phyloP scores from a whole-genome alignment of 2,329 filamentous ascomycete genomes.

The Phialophora verrucosa region DNA sequence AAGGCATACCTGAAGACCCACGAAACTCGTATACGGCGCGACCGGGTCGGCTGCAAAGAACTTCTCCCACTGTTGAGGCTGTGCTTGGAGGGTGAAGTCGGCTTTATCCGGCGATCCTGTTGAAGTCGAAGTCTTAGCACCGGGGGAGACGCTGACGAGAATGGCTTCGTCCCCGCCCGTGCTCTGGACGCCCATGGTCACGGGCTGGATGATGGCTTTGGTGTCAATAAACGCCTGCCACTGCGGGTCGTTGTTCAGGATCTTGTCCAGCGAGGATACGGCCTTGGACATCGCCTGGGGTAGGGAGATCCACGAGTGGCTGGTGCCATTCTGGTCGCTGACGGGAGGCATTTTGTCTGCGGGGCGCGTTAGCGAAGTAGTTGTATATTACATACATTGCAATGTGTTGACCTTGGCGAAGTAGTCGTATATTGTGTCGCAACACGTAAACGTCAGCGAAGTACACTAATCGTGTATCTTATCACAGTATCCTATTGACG shows the following conservation, averaged over 20 bases:
- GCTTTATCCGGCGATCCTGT: conserved; percentile 32
- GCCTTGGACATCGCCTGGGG: conserved; percentile 36
- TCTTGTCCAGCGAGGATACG: conserved; percentile 30
- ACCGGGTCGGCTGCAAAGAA: conserved; percentile 36
- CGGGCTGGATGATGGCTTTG: conserved; percentile 37
- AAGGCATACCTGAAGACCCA: conserved; percentile 31
- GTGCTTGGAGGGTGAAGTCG: conserved; percentile 33
- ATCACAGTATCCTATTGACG: background rate
- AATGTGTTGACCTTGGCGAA: background rate
- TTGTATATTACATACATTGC: background rate
- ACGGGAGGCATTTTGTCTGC: conserved; percentile 26
- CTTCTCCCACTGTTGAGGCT: conserved; percentile 37
- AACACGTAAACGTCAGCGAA: background rate
- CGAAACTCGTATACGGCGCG: conserved; percentile 37
- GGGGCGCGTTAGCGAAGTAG: background rate
- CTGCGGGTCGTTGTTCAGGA: conserved; percentile 32
- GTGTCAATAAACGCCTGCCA: conserved; percentile 38
- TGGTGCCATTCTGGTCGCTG: conserved; percentile 21
- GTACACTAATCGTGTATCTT: no score
- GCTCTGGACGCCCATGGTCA: conserved; percentile 35
- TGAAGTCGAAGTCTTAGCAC: conserved; percentile 28
- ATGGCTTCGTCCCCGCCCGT: conserved; percentile 34
- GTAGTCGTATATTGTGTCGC: background rate
- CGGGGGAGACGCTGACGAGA: conserved; percentile 29
- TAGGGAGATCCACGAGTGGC: conserved; percentile 33